Percentiles rank a stretch among this genome's conserved stretches.
phyloP scores from a whole-genome alignment of 306 rosid genomes.

The Gillenia trifoliata region DNA sequence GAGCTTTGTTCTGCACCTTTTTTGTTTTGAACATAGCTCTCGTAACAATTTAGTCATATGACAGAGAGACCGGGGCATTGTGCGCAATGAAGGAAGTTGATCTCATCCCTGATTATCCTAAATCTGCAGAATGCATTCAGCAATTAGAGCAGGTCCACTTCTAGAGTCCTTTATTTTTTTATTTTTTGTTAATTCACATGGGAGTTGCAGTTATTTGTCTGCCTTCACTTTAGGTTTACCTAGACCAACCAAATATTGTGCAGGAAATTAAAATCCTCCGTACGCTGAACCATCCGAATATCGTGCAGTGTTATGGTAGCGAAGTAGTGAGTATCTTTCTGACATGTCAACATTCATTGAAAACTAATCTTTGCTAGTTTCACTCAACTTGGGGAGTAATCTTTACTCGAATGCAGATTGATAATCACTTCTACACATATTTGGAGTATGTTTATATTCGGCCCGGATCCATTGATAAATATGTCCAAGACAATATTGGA shows the following conservation, averaged over 20 bases:
- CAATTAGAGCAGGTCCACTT: slow-evolving; percentile 78
- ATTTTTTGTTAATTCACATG: neutral
- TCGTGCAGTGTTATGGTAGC: slow-evolving; percentile 82
- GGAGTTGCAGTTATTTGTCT: neutral
- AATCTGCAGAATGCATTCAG: slow-evolving; percentile 68
- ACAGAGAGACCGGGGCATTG: slow-evolving; percentile 81
- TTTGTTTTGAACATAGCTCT: neutral
- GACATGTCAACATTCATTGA: slow-evolving; percentile 1
- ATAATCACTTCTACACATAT: slow-evolving; percentile 68
- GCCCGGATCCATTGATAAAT: slow-evolving; percentile 78
- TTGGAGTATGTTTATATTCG: slow-evolving; percentile 75
- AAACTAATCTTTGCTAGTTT: neutral
- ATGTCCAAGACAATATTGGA: slow-evolving; percentile 62
- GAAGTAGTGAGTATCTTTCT: slow-evolving; percentile 55
- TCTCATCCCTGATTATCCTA: slow-evolving; percentile 78
- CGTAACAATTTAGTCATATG: slow-evolving; percentile 13
- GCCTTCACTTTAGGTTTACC: neutral
- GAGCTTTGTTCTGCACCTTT: slow-evolving; percentile 4
- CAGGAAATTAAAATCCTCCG: slow-evolving; percentile 85
- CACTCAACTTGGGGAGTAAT: neutral
- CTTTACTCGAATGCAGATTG: slow-evolving; percentile 42
- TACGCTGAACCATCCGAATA: slow-evolving; percentile 75
- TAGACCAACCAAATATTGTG: neutral
- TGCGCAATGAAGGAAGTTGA: slow-evolving; percentile 97
- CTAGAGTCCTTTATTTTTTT: slow-evolving; percentile 11